Base-by-base conservation (phyloP, 2,329 filamentous ascomycete genomes). In the Calonectria montana region DNA sequence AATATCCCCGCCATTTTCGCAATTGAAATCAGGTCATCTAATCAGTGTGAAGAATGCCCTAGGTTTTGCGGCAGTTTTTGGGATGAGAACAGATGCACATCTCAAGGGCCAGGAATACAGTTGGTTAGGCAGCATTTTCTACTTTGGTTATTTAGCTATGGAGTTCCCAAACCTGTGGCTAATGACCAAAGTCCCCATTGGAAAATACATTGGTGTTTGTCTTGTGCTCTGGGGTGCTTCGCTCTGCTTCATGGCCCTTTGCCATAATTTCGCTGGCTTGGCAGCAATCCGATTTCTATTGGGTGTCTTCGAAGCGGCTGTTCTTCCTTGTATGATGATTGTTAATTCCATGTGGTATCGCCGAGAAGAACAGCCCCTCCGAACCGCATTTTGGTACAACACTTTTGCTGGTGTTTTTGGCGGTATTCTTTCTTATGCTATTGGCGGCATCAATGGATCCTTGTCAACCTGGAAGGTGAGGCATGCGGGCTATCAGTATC, bases 81-180 rank as follows among this genome's bases (percentile, higher is more conserved):
- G 77, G 0, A 71, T 78, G 61, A 74, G 76, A 7, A 70, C 76
- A 13, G 77, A 78, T 13, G 67, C 74, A 0, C 47, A 80, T 50
- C 79, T 82, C 39, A 69, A 78, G 2, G 83, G 81, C 48, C 78
- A 82, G 50, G 81, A 94, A 83, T 95, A 92, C 79, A 89, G 87
- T 25, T 95, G 93, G 93, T 85, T 95, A 0, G 79, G 81, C 50
- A 82, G 81, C 13, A 80, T 84, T 31, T 90, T 90, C 78, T 90
- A 89, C 74, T 83, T 90, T 31, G 88, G 80, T 62, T 84, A 83
- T 70, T 76, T 87, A 0, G 75, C 83, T 2, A 84, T 83, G 18
- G 85, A 87, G 43, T 82, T 82, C 48, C 82, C 82, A 0, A 81
- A 78, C 76, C 77, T 77, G 41, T 80, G 74, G 67, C 69, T 82